Conservation (phyloP, 306 rosid genomes). For the Lathyrus sativus region DNA sequence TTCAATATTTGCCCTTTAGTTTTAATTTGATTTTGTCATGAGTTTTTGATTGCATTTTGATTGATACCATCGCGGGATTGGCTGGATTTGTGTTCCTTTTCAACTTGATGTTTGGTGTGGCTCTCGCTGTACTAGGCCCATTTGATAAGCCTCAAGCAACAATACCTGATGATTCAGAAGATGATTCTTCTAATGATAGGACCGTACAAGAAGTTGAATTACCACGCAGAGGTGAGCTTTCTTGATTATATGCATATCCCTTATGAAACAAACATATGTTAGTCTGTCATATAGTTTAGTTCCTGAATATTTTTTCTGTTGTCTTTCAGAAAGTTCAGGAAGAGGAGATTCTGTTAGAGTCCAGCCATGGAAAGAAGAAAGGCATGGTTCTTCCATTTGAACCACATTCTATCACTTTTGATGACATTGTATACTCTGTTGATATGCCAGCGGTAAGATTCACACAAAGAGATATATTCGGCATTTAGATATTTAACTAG, state of each 20-base stretch:
- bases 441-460: too few species aligned
- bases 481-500: too few species aligned
- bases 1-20: too few species aligned
- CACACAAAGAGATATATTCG: too few species aligned
- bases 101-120: constrained; percentile 31
- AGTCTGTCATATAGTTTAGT: neutral
- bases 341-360: constrained; percentile 31
- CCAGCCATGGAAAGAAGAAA: constrained; percentile 8
- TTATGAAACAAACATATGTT: neutral
- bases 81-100: constrained; percentile 42
- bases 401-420: too few species aligned
- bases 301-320: constrained; percentile 13
- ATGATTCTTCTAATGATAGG: neutral
- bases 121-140: constrained; percentile 46
- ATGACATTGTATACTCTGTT: too few species aligned
- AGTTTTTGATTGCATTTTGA: too few species aligned
- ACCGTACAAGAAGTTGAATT: constrained; percentile 38
- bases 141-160: constrained; percentile 46
- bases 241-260: constrained; percentile 1
- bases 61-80: too few species aligned
- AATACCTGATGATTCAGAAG: constrained; percentile 38
- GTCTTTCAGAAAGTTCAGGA: constrained; percentile 45
- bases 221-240: constrained; percentile 44
- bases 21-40: too few species aligned
- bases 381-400: too few species aligned